phyloP scores from a whole-genome alignment of 371 early-diverging fungal species.

The Haplosporangium sp. region DNA sequence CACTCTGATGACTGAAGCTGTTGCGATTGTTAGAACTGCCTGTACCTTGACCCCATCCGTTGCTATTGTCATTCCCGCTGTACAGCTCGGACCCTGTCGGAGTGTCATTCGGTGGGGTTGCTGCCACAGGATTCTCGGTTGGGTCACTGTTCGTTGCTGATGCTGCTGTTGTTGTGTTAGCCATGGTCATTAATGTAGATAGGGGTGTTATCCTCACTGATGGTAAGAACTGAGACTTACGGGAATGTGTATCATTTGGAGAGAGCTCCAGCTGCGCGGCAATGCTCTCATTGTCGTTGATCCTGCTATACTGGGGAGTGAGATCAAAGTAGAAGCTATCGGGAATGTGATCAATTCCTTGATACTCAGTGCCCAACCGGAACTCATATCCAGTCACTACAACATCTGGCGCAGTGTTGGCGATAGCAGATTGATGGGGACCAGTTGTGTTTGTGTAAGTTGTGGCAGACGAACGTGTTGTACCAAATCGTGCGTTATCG shows the following conservation, averaged over 20 bases:
- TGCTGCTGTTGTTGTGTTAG: background rate
- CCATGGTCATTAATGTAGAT: background rate
- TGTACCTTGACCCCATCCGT: too few relatives aligned
- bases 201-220: slow-evolving; percentile 27
- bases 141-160: background rate
- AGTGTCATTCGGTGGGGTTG: background rate
- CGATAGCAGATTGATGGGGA: too few relatives aligned
- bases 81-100: too few relatives aligned
- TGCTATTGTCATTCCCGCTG: too few relatives aligned
- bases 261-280: slow-evolving; percentile 23
- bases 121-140: background rate
- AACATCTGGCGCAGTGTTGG: too few relatives aligned
- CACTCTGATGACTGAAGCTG: background rate
- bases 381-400: too few relatives aligned
- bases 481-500: background rate
- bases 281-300: slow-evolving; percentile 9
- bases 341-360: too few relatives aligned
- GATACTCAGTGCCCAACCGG: too few relatives aligned
- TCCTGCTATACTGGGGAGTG: too few relatives aligned
- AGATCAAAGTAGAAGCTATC: too few relatives aligned
- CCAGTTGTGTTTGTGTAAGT: too few relatives aligned
- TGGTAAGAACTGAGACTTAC: slow-evolving; percentile 22
- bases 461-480: too few relatives aligned
- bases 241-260: slow-evolving; percentile 18
- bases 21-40: background rate